Evolutionary conservation across 2,329 filamentous ascomycete species (phyloP), one percentile per base, ranked within the genome.

Genomic region (Podosphaera fusca): DNA sequence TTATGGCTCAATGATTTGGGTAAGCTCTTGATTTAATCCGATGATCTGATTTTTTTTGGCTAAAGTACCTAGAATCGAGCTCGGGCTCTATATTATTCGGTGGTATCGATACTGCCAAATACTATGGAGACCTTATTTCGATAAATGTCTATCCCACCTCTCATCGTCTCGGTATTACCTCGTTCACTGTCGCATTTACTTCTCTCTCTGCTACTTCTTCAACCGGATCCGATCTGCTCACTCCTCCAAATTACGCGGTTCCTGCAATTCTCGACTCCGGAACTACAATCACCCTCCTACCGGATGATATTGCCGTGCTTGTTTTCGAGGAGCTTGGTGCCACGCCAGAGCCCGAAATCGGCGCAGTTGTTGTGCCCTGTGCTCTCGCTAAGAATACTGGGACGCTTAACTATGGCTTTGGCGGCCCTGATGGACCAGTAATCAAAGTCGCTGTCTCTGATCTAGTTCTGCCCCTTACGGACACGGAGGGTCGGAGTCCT

Each of bases 271-370:
- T 85, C 33, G 81, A 85, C 68, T 81, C 78, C 12, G 84, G 84
- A 58, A 82, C 78, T 60, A 83, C 79, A 47, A 70, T 85, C 57
- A 82, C 77, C 67, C 79, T 82, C 60, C 73, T 87, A 1, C 84
- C 84, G 2, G 70, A 77, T 59, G 64, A 70, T 36, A 67, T 84
- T 58, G 74, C 78, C 58, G 60, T 68, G 34, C 62, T 67, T 36
- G 69, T 81, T 38, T 71, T 70, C 64, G 58, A 67, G 55, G 65
- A 71, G 62, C 59, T 79, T 6, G 72, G 71, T 56, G 73, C 76
- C 35, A 68, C 72, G 34, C 73, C 72, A 50, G 70, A 74, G 45
- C 46, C 65, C 1, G 62, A 68, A 34, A 63, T 70, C 2, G 72
- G 71, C 7, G 71, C 73, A 50, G 73, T 76, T 54, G 67, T 76